Evolutionary conservation across 371 early-diverging fungal species (phyloP).

Genomic region (Mucor saturninus): DNA sequence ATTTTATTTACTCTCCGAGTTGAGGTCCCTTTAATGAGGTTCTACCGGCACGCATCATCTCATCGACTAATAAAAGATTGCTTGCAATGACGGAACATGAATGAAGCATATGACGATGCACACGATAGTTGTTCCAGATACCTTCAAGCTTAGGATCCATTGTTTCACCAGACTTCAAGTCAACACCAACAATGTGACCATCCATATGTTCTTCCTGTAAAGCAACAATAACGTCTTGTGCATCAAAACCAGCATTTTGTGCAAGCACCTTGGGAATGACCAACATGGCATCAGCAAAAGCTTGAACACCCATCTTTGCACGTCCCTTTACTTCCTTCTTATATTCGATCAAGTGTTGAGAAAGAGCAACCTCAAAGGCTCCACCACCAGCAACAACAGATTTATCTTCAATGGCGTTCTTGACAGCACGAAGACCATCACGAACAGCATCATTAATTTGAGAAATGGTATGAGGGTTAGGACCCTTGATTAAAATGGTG

Average conservation of each 20-base stretch:
- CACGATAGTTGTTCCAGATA: constrained; percentile 98
- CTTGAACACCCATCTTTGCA: constrained; percentile 95
- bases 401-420: constrained; percentile 96
- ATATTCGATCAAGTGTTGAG: constrained; percentile 83
- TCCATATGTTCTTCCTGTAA: constrained; percentile 92
- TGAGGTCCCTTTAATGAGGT: constrained; percentile 71
- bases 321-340: constrained; percentile 92
- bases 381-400: constrained; percentile 96
- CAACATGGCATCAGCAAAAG: constrained; percentile 96
- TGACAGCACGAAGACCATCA: constrained; percentile 97
- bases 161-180: constrained; percentile 94
- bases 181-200: constrained; percentile 93
- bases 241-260: constrained; percentile 96
- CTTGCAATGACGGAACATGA: constrained; percentile 96
- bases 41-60: constrained; percentile 97
- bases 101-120: constrained; percentile 94
- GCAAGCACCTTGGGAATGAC: constrained; percentile 97
- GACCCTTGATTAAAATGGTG: constrained; percentile 97
- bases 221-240: constrained; percentile 94
- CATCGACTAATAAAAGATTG: constrained; percentile 99
- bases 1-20: constrained; percentile 37
- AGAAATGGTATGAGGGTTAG: constrained; percentile 92
- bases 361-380: constrained; percentile 92
- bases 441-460: constrained; percentile 98
- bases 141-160: constrained; percentile 94